Conservation (phyloP, 208 protist genomes). For the Leptomonas pyrrhocoris region DNA sequence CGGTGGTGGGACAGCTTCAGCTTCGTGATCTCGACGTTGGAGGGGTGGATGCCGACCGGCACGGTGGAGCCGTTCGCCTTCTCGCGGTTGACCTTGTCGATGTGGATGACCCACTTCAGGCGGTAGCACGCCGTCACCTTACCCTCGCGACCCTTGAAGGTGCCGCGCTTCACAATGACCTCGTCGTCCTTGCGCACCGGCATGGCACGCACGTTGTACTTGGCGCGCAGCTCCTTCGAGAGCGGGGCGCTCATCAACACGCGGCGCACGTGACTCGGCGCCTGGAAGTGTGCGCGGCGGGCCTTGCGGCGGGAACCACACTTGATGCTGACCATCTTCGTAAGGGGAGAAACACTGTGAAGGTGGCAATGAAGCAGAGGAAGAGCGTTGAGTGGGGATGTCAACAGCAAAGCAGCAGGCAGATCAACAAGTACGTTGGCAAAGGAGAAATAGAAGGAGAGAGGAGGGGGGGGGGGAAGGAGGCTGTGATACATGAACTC, state of each 20-base stretch:
- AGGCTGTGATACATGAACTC: too few relatives aligned
- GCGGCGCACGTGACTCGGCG: slow-evolving; percentile 95
- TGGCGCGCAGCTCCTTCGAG: slow-evolving; percentile 98
- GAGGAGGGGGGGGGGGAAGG: background rate
- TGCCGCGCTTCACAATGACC: slow-evolving; percentile 96
- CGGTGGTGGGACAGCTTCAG: slow-evolving; percentile 99
- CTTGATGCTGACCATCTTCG: slow-evolving; percentile 86
- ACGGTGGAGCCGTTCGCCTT: slow-evolving; percentile 96
- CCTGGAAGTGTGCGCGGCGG: slow-evolving; percentile 99
- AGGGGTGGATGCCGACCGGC: slow-evolving; percentile 97
- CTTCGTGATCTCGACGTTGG: slow-evolving; percentile 99
- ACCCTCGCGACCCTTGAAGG: slow-evolving; percentile 96
- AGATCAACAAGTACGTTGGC: background rate
- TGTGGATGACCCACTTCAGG: slow-evolving; percentile 99
- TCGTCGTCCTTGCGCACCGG: slow-evolving; percentile 99
- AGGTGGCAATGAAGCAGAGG: background rate
- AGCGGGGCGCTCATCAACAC: slow-evolving; percentile 98
- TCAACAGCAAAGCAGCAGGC: background rate
- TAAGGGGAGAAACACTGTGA: slow-evolving; percentile 28
- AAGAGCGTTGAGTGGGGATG: background rate
- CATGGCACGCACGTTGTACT: slow-evolving; percentile 98
- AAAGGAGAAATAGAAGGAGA: background rate
- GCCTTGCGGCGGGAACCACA: slow-evolving; percentile 95
- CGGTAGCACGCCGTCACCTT: slow-evolving; percentile 98
- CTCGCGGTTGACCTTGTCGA: slow-evolving; percentile 98